Conservation (phyloP, 352 stramenopile genomes). For the Pythium periplocum region DNA sequence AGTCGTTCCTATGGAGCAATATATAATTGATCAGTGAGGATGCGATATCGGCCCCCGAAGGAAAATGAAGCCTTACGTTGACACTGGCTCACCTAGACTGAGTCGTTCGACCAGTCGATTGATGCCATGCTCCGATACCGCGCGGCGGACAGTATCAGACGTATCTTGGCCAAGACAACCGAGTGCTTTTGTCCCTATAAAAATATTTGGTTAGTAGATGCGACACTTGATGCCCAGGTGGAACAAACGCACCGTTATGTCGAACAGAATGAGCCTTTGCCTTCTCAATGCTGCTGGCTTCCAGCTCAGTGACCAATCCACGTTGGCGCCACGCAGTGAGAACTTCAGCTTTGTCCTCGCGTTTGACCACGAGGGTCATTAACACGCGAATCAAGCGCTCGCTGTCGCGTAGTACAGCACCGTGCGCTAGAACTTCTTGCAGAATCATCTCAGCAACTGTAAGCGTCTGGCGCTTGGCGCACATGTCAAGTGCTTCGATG, state of each 20-base stretch:
- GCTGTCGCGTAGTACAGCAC: slow-evolving; percentile 32
- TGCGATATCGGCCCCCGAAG: no score
- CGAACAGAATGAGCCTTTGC: background rate
- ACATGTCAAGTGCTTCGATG: slow-evolving; percentile 51
- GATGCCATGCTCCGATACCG: slow-evolving; percentile 71
- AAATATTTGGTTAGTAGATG: no score
- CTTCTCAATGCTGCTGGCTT: slow-evolving; percentile 19
- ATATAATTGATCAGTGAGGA: background rate
- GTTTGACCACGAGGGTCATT: slow-evolving; percentile 27
- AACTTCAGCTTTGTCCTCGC: slow-evolving; percentile 26
- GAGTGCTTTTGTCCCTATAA: slow-evolving; percentile 30
- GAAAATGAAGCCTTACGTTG: slow-evolving; percentile 30
- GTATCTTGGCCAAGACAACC: slow-evolving; percentile 62
- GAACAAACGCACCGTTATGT: no score
- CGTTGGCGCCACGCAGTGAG: slow-evolving; percentile 33
- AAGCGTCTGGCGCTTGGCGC: slow-evolving; percentile 34
- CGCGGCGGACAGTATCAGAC: slow-evolving; percentile 51
- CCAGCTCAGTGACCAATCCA: slow-evolving; percentile 28
- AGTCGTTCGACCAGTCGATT: slow-evolving; percentile 48
- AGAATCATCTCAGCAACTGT: slow-evolving; percentile 27
- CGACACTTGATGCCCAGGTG: no score
- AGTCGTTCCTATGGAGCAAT: slow-evolving; percentile 46
- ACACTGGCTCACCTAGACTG: slow-evolving; percentile 36
- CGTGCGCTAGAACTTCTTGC: slow-evolving; percentile 24
- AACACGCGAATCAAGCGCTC: slow-evolving; percentile 40